Evolutionary conservation across 331 rosid species (phyloP).

Genomic region (Pyracantha coccinea): DNA sequence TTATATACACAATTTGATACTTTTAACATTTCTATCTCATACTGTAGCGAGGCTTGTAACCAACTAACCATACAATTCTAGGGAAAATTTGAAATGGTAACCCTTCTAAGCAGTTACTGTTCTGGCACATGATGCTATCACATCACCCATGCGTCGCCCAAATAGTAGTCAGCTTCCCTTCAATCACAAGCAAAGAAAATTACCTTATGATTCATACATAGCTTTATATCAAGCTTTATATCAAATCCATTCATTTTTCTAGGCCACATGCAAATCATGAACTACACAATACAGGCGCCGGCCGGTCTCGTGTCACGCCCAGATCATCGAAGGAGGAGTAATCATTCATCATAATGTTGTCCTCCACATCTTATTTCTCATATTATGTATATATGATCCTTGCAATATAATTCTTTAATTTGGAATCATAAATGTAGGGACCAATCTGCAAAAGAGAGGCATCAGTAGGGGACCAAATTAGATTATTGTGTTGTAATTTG

Average conservation of each 20-base stretch:
- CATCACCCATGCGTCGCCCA: slow-evolving; percentile 18
- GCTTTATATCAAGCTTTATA: no score
- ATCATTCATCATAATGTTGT: background rate
- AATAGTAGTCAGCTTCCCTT: slow-evolving; percentile 20
- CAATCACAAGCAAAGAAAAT: slow-evolving; percentile 31
- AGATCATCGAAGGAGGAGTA: background rate
- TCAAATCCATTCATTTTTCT: background rate
- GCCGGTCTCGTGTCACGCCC: background rate
- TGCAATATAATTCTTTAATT: background rate
- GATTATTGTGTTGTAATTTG: slow-evolving; percentile 7
- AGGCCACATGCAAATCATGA: background rate
- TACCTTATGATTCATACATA: background rate
- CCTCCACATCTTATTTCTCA: background rate
- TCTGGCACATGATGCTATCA: background rate
- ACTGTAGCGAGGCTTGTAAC: no score
- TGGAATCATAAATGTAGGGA: background rate
- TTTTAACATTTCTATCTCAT: no score
- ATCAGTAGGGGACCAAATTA: slow-evolving; percentile 25
- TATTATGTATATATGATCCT: background rate
- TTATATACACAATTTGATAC: no score
- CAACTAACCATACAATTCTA: background rate
- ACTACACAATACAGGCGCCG: background rate
- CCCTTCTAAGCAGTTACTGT: background rate
- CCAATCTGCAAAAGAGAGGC: background rate
- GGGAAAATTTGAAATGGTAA: no score